Conservation (phyloP, 225 moss, liverwort and hornwort species). For the Neckera pumila region DNA sequence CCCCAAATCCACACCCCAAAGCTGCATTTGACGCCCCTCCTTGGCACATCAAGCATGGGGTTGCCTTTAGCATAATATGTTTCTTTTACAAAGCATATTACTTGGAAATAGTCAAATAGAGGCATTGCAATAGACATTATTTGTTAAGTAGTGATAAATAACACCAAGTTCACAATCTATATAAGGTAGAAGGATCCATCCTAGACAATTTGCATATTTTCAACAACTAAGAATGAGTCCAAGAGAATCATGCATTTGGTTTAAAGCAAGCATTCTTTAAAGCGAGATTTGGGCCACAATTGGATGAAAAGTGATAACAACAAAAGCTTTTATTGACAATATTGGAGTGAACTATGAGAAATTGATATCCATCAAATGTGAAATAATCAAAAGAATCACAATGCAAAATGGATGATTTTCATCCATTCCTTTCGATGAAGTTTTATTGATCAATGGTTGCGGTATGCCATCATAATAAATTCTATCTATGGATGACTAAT, state of each 20-base stretch:
- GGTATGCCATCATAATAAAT: background rate
- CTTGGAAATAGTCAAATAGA: too few relatives aligned
- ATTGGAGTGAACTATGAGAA: background rate
- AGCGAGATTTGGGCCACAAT: background rate
- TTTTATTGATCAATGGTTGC: background rate
- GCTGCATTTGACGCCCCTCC: too few relatives aligned
- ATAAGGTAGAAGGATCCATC: background rate
- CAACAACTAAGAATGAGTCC: fast-evolving
- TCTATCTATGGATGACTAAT: background rate
- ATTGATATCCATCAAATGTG: background rate
- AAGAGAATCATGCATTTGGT: background rate
- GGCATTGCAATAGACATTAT: fast-evolving
- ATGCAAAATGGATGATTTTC: background rate
- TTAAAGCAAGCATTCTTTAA: background rate
- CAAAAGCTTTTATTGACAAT: background rate
- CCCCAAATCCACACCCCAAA: too few relatives aligned
- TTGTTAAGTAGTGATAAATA: background rate
- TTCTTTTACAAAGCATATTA: background rate
- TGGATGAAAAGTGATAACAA: background rate
- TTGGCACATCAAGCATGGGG: too few relatives aligned
- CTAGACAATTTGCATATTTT: background rate
- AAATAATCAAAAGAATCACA: background rate
- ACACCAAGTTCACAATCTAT: fast-evolving
- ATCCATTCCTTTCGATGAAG: background rate
- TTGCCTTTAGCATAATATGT: background rate